These are phyloP conservation scores for Marasmius fiardii DNA, from an alignment of 1,284 basidiomycete genomes.

Conservation along the genomic window DNA sequence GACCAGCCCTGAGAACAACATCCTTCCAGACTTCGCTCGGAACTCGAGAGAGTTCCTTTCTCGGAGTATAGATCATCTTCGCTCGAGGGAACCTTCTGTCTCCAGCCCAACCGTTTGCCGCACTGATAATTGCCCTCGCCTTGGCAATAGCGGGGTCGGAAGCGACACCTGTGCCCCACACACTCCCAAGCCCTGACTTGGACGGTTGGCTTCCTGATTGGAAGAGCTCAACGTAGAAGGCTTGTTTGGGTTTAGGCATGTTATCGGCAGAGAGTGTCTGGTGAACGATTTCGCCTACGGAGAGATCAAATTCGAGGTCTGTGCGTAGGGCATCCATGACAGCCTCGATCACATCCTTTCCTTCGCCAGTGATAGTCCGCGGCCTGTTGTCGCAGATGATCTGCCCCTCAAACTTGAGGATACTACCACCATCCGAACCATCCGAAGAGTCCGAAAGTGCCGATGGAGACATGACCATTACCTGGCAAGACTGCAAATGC, in stretches of 20 bases:
- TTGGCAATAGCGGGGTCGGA: slow-evolving; percentile 80
- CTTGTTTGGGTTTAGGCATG: slow-evolving; percentile 55
- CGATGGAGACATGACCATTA: slow-evolving; percentile 26
- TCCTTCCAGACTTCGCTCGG: slow-evolving; percentile 20
- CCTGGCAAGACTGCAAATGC: slow-evolving; percentile 24
- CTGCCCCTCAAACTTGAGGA: slow-evolving; percentile 67
- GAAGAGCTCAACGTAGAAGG: slow-evolving; percentile 83
- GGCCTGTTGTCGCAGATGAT: slow-evolving; percentile 68
- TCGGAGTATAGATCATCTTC: slow-evolving; percentile 20
- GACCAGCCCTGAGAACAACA: slow-evolving; percentile 24
- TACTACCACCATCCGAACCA: slow-evolving; percentile 39
- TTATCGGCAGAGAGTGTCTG: slow-evolving; percentile 72
- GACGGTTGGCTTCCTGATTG: slow-evolving; percentile 40
- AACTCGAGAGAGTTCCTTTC: slow-evolving; percentile 10
- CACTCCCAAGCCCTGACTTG: slow-evolving; percentile 48
- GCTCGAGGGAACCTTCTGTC: slow-evolving; percentile 43
- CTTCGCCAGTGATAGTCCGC: slow-evolving; percentile 71
- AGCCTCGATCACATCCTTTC: slow-evolving; percentile 85
- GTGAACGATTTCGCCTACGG: slow-evolving; percentile 78
- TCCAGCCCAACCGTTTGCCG: slow-evolving; percentile 64
- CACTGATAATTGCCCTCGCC: slow-evolving; percentile 80
- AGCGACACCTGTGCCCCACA: slow-evolving; percentile 86
- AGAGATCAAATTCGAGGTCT: slow-evolving; percentile 69
- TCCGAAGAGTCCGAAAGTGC: slow-evolving; percentile 22
- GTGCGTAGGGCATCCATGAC: slow-evolving; percentile 74